phyloP scores from a whole-genome alignment of 108 stramenopile species.

The Nitzschia palea region DNA sequence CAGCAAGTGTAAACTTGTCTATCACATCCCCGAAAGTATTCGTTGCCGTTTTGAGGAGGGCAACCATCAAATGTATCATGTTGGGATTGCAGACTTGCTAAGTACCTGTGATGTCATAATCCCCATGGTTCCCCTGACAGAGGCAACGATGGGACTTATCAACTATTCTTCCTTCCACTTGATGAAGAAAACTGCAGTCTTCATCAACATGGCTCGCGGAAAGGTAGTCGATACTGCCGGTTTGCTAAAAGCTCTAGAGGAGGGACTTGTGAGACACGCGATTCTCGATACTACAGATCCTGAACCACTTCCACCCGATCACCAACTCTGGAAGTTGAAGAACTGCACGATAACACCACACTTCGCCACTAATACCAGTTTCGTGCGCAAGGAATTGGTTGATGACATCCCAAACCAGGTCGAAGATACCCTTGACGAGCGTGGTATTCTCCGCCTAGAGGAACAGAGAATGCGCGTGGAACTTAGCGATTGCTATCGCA shows the following conservation, averaged over 20 bases:
- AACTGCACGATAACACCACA: conserved; percentile 62
- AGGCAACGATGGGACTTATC: conserved; percentile 44
- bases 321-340: conserved; percentile 43
- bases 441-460: conserved; percentile 29
- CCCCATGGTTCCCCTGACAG: conserved; percentile 49
- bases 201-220: conserved; percentile 67
- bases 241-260: conserved; percentile 41
- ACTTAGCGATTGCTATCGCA: conserved; percentile 30
- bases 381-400: conserved; percentile 55
- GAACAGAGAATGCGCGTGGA: conserved; percentile 30
- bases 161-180: conserved; percentile 23
- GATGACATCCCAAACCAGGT: conserved; percentile 50
- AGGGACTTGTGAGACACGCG: conserved; percentile 42
- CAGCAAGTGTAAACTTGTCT: conserved; percentile 42
- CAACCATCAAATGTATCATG: conserved; percentile 27
- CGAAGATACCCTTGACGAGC: conserved; percentile 43
- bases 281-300: conserved; percentile 64
- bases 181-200: conserved; percentile 30
- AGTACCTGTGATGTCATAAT: conserved; percentile 50
- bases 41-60: conserved; percentile 30
- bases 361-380: conserved; percentile 63
- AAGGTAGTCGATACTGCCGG: conserved; percentile 59
- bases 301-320: conserved; percentile 56
- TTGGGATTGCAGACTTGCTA: conserved; percentile 22
- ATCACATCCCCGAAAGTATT: conserved; percentile 39